Conservation (phyloP, 2,329 filamentous ascomycete genomes). For the Rosellinia necatrix region DNA sequence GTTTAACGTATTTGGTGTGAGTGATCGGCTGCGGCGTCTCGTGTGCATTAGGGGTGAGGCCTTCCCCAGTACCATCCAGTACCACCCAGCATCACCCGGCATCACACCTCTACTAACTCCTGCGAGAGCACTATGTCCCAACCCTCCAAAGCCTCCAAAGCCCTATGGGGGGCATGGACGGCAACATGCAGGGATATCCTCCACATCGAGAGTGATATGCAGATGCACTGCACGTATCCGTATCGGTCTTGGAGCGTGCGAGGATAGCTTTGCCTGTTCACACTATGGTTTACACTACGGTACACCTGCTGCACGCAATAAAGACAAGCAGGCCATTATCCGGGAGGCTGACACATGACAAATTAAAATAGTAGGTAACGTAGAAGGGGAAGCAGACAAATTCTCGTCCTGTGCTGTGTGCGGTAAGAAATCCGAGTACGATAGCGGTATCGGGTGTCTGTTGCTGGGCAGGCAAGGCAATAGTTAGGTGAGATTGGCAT, state of each 20-base stretch:
- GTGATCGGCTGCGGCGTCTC: no score
- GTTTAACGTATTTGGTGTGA: no score
- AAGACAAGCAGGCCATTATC: not conserved
- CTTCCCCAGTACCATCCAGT: no score
- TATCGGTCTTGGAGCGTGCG: not conserved
- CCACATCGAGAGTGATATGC: conserved; percentile 1
- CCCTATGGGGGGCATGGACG: not conserved
- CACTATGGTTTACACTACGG: not conserved
- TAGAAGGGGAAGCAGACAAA: not conserved
- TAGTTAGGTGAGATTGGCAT: no score
- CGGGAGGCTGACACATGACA: not conserved
- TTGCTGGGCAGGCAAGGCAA: no score
- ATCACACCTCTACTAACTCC: no score
- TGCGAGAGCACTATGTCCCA: no score
- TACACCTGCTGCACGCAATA: conserved; percentile 4
- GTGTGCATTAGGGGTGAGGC: no score
- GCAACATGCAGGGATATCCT: conserved; percentile 3
- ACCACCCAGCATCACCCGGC: not conserved
- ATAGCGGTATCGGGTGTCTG: conserved; percentile 11
- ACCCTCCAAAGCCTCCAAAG: no score
- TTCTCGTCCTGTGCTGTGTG: conserved; percentile 1
- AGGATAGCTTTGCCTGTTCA: not conserved
- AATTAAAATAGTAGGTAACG: not conserved
- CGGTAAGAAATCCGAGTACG: conserved; percentile 22
- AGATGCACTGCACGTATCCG: conserved; percentile 8